These are phyloP conservation scores for Aspergillus texensis DNA, from an alignment of 2,329 filamentous ascomycete species.

Conservation along the genomic window DNA sequence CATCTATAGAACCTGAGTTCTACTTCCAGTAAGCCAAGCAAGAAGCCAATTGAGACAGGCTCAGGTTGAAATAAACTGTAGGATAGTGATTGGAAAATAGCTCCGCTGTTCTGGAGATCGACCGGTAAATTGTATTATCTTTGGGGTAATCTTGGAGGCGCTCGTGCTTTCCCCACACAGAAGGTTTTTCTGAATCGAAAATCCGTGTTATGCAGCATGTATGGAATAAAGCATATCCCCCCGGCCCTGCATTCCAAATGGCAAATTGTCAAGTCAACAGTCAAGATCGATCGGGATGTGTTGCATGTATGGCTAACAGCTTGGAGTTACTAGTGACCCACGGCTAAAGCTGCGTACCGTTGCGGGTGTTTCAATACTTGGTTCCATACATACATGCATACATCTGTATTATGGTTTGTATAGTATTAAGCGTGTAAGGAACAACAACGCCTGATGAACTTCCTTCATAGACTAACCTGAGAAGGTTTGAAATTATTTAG, in stretches of 20 bases:
- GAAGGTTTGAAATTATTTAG: not conserved
- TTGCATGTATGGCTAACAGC: too few species aligned
- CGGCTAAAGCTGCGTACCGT: not conserved
- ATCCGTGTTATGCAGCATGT: not conserved
- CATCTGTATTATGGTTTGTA: not conserved
- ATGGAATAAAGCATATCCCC: not conserved
- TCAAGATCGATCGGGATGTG: not conserved
- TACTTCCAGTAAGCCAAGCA: not conserved
- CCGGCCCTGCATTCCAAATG: slow-evolving; percentile 2
- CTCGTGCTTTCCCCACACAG: slow-evolving; percentile 6
- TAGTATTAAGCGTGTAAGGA: not conserved
- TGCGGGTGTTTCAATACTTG: not conserved
- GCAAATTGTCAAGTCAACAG: slow-evolving; percentile 4
- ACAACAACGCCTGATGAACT: not conserved
- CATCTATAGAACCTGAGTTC: not conserved
- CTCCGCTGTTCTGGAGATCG: slow-evolving; percentile 2
- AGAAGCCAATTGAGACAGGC: not conserved
- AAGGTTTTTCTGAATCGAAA: not conserved
- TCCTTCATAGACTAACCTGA: not conserved
- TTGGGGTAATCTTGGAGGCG: not conserved
- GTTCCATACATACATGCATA: not conserved
- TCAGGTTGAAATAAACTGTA: not conserved
- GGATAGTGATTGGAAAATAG: not conserved
- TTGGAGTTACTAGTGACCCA: not conserved
- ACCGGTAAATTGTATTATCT: not conserved